Conservation (phyloP, 805 yeast genomes). For the Starmerella sp. region DNA sequence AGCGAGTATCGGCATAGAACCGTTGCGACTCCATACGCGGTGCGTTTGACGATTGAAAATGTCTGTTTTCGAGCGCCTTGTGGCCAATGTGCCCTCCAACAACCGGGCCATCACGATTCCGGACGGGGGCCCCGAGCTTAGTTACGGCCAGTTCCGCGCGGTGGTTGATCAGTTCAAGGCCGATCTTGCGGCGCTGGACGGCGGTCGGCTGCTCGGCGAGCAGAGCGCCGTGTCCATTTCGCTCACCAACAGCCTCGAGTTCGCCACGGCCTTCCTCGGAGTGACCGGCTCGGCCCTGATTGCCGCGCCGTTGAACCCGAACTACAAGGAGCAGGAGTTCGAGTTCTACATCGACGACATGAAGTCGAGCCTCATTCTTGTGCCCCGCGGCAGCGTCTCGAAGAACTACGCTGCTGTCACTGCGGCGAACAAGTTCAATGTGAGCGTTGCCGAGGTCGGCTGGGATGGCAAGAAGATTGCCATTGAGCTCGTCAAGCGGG, state of each 20-base stretch:
- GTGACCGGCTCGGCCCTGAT: slow-evolving; percentile 45
- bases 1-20: background rate
- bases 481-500: slow-evolving; percentile 15
- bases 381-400: slow-evolving; percentile 41
- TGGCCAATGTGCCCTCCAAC: slow-evolving; percentile 12
- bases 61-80: slow-evolving; percentile 16
- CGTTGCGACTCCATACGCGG: too few relatives aligned
- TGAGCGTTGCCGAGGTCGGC: slow-evolving; percentile 44
- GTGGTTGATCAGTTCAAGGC: slow-evolving; percentile 39
- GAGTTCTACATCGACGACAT: slow-evolving; percentile 55
- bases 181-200: slow-evolving; percentile 28
- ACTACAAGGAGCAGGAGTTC: slow-evolving; percentile 49
- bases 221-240: slow-evolving; percentile 48
- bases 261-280: slow-evolving; percentile 45
- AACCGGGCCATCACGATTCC: slow-evolving; percentile 34
- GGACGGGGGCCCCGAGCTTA: slow-evolving; percentile 34
- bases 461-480: slow-evolving; percentile 37
- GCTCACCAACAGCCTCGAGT: slow-evolving; percentile 50
- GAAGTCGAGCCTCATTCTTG: slow-evolving; percentile 45
- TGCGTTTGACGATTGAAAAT: background rate
- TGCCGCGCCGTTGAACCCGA: slow-evolving; percentile 61
- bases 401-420: slow-evolving; percentile 36
- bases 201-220: slow-evolving; percentile 27
- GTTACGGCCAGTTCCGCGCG: slow-evolving; percentile 36
- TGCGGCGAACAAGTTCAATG: slow-evolving; percentile 40